Evolutionary conservation across 2,329 filamentous ascomycete genomes (phyloP).

Genomic region (Penicillium psychrosexuale): DNA sequence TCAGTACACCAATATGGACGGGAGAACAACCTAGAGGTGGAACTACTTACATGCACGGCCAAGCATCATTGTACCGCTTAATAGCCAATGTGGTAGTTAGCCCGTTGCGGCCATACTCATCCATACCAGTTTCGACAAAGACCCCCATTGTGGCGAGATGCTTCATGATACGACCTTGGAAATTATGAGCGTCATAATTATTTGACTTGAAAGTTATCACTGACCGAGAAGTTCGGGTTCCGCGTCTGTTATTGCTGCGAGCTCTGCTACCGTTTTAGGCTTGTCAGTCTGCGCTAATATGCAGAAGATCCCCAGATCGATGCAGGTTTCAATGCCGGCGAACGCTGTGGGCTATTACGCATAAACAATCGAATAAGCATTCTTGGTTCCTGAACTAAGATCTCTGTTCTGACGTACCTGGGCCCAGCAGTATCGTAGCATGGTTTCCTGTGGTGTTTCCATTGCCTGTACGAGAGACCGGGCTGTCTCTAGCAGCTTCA

Average conservation of each 20-base stretch:
- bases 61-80: constrained; percentile 17
- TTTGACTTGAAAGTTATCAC: neutral
- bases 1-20: neutral
- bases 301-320: constrained; percentile 17
- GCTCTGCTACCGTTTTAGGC: constrained; percentile 14
- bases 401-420: constrained; percentile 13
- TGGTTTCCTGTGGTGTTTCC: constrained; percentile 31
- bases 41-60: constrained; percentile 15
- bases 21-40: too few relatives aligned
- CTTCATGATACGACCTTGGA: constrained; percentile 16
- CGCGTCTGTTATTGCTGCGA: constrained; percentile 11
- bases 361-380: neutral
- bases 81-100: constrained; percentile 11
- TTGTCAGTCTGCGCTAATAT: constrained; percentile 6
- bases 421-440: constrained; percentile 28
- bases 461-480: constrained; percentile 26
- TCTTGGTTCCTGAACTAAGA: too few relatives aligned
- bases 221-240: constrained; percentile 15
- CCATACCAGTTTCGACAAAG: constrained; percentile 15
- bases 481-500: constrained; percentile 25
- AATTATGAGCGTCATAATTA: neutral
- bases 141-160: constrained; percentile 18
- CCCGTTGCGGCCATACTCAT: constrained; percentile 14
- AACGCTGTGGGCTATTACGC: constrained; percentile 10
- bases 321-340: constrained; percentile 16